Conservation (phyloP, 2,329 filamentous ascomycete genomes). For the Monilinia aucupariae region DNA sequence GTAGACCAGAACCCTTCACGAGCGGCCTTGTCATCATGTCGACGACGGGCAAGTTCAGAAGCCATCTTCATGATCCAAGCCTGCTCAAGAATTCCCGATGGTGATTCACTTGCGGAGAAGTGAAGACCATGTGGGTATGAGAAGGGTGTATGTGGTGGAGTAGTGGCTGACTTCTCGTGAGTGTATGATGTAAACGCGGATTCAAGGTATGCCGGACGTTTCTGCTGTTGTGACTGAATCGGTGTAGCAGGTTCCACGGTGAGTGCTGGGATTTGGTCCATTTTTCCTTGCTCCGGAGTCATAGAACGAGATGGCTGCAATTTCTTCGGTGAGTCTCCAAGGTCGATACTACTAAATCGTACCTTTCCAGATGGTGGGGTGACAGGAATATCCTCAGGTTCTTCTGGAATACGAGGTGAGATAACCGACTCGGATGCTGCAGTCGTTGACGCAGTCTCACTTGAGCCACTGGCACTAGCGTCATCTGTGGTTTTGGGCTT, state of each 20-base stretch:
- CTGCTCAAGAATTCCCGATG: constrained; percentile 41
- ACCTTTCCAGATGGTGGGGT: constrained; percentile 43
- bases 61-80: constrained; percentile 93
- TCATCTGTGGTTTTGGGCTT: constrained; percentile 47
- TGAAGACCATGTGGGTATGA: constrained; percentile 24
- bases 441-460: constrained; percentile 46
- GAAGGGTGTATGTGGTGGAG: constrained; percentile 10
- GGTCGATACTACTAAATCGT: constrained; percentile 36
- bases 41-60: constrained; percentile 78
- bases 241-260: constrained; percentile 20
- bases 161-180: constrained; percentile 23
- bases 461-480: constrained; percentile 37
- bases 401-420: constrained; percentile 53
- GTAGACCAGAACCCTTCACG: constrained; percentile 42
- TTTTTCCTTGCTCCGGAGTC: constrained; percentile 22
- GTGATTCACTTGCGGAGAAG: constrained; percentile 2
- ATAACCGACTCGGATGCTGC: constrained; percentile 58
- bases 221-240: constrained; percentile 22
- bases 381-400: constrained; percentile 51
- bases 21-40: constrained; percentile 74
- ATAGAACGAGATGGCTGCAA: constrained; percentile 10
- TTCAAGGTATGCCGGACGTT: constrained; percentile 17
- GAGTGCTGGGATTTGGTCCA: constrained; percentile 3
- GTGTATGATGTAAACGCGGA: constrained; percentile 21
- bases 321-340: constrained; percentile 36